phyloP scores from a whole-genome alignment of 352 stramenopile species.

The Blastocystis sp. region DNA sequence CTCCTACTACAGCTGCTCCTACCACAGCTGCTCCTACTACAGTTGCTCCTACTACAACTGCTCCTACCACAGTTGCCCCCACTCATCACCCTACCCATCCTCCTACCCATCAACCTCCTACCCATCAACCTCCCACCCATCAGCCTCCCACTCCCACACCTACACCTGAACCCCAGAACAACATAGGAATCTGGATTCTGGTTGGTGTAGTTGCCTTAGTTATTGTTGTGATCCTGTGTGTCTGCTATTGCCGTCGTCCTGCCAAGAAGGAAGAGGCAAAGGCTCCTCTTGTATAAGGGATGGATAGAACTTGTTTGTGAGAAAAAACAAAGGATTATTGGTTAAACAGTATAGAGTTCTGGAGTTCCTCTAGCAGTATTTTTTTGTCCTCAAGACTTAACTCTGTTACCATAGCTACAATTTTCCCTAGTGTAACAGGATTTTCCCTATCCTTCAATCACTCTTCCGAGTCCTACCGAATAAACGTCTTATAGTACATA shows the following conservation, averaged over 20 bases:
- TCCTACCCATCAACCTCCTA: not conserved
- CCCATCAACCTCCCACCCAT: not conserved
- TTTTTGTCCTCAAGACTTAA: slow-evolving; percentile 15
- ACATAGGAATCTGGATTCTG: not conserved
- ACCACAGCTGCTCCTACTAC: not conserved
- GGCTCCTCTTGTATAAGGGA: not conserved
- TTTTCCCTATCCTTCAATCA: not conserved
- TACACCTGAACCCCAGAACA: not conserved
- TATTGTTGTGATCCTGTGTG: not conserved
- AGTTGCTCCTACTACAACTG: not conserved
- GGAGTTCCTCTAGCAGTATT: not conserved
- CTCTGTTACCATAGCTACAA: not conserved
- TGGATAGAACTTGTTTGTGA: not conserved
- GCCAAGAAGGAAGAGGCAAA: not conserved
- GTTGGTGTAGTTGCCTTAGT: not conserved
- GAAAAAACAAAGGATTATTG: slow-evolving; percentile 17
- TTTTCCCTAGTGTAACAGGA: not conserved
- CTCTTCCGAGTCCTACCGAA: slow-evolving; percentile 65
- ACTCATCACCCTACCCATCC: not conserved
- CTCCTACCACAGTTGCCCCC: not conserved
- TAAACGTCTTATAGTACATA: slow-evolving; percentile 94
- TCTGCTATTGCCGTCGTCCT: not conserved
- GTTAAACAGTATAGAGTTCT: not conserved
- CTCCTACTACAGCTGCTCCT: not conserved
- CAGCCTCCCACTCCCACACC: not conserved